Conservation (phyloP, 108 stramenopile species). For the Pseudonitzschia pungens region DNA sequence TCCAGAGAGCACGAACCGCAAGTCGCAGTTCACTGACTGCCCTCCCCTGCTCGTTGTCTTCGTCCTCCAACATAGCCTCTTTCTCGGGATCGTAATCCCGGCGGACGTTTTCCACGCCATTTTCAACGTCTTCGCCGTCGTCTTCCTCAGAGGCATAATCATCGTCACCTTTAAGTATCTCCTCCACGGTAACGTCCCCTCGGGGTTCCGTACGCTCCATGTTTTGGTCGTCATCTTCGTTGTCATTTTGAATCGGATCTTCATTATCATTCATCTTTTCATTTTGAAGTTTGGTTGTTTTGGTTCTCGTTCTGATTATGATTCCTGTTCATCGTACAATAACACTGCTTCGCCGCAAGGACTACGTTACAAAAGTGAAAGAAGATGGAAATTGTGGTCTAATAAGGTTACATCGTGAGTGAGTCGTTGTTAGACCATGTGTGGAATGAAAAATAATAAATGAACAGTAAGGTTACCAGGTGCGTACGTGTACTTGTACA, state of each 20-base stretch:
- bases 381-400: too few species aligned
- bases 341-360: neutral
- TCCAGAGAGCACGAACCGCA: conserved; percentile 19
- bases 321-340: neutral
- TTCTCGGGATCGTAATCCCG: neutral
- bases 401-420: too few species aligned
- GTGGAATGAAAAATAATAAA: too few species aligned
- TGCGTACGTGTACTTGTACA: too few species aligned
- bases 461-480: too few species aligned
- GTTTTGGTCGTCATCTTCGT: neutral
- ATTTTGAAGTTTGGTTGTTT: neutral
- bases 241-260: neutral
- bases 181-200: neutral
- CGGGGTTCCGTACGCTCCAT: neutral
- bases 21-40: neutral
- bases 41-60: neutral
- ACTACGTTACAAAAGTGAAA: too few species aligned
- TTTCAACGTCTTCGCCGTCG: neutral
- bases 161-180: neutral
- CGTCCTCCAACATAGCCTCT: neutral
- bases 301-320: neutral
- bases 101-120: neutral
- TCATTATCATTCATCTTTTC: neutral
- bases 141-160: neutral
- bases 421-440: too few species aligned